A percentile compares a stretch with the other conserved stretches of the same genome.
Evolutionary conservation across 2,329 filamentous ascomycete genomes (phyloP).

Genomic region (Aspergillus uvarum): DNA sequence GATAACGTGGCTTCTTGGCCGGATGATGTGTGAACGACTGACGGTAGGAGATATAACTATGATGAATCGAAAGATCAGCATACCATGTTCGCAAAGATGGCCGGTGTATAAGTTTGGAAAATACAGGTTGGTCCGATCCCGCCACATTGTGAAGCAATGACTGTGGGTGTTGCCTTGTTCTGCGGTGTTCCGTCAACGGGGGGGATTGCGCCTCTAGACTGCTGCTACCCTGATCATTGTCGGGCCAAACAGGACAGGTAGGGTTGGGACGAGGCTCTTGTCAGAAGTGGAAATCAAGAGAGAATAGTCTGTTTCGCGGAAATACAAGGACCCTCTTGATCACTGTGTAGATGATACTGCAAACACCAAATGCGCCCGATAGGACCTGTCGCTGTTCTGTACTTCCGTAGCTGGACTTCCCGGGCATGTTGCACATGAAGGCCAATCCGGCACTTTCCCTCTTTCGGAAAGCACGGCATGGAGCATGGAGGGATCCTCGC

Average conservation of each 20-base stretch:
- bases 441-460: neutral
- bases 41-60: constrained; percentile 95
- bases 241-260: neutral
- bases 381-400: neutral
- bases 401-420: neutral
- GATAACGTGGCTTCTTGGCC: constrained; percentile 75
- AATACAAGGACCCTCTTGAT: neutral
- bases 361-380: neutral
- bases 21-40: constrained; percentile 98
- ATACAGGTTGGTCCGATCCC: constrained; percentile 98
- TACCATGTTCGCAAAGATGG: neutral
- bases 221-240: constrained; percentile 17
- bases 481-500: neutral
- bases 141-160: constrained; percentile 78
- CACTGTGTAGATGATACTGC: neutral
- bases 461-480: neutral
- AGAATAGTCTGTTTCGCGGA: no score
- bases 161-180: constrained; percentile 10
- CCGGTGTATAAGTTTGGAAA: neutral
- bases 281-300: no score
- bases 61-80: constrained; percentile 18
- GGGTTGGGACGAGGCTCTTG: neutral
- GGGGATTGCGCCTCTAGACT: constrained; percentile 13
- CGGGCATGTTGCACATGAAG: neutral
- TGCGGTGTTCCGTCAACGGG: constrained; percentile 22